Conservation (phyloP, 2,329 filamentous ascomycete species). For the Ascochyta clinopodiicola region DNA sequence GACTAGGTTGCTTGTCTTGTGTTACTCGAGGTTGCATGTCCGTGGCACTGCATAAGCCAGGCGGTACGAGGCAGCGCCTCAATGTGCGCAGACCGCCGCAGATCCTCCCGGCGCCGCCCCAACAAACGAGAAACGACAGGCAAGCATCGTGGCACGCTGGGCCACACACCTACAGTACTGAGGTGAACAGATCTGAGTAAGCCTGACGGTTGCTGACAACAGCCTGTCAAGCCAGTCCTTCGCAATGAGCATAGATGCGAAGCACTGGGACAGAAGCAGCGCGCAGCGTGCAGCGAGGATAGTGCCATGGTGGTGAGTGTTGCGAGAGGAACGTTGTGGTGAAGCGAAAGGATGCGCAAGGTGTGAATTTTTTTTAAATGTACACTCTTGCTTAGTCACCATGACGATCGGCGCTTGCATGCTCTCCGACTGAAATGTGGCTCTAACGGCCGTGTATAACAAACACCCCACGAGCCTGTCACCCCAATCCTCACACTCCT, state of each 20-base stretch:
- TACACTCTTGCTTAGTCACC: constrained; percentile 14
- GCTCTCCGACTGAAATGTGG: constrained; percentile 17
- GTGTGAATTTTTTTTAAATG: constrained; percentile 12
- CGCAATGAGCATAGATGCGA: neutral
- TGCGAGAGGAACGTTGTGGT: neutral
- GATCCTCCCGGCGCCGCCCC: neutral
- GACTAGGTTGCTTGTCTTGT: neutral
- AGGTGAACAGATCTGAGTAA: neutral
- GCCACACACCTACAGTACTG: neutral
- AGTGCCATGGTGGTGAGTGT: neutral
- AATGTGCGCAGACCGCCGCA: constrained; percentile 8
- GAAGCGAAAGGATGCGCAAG: neutral
- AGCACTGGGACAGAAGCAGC: neutral
- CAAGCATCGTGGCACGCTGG: neutral
- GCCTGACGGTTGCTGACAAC: neutral
- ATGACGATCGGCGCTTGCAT: too few relatives aligned
- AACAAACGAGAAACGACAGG: neutral
- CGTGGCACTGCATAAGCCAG: constrained; percentile 6
- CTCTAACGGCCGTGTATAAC: constrained; percentile 15
- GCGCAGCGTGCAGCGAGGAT: neutral
- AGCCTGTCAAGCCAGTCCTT: neutral
- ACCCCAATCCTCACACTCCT: constrained; percentile 4
- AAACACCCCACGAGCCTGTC: constrained; percentile 12
- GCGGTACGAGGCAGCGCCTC: constrained; percentile 6
- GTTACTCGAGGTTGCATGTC: constrained; percentile 10